Evolutionary conservation across 768 basidiomycete genomes (phyloP).

Genomic region (Psilocybe subaeruginosa): DNA sequence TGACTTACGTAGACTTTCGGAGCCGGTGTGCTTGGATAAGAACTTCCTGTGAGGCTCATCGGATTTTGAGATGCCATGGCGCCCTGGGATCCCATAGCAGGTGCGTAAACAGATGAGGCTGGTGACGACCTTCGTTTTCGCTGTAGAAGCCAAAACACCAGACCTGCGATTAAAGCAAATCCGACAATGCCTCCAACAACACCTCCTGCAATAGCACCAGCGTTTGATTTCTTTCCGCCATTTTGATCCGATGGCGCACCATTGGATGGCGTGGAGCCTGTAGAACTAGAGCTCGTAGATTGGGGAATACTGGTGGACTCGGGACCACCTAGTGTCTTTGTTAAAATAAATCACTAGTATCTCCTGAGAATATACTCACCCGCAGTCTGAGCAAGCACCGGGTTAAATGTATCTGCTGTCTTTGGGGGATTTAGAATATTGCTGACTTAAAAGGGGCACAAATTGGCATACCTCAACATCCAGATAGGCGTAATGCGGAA

Average conservation of each 20-base stretch:
- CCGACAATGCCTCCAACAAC: slow-evolving; percentile 56
- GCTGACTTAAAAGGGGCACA: neutral
- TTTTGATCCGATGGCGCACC: neutral
- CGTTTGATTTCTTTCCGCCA: slow-evolving; percentile 17
- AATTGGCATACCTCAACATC: slow-evolving; percentile 37
- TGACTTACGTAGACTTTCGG: slow-evolving; percentile 43
- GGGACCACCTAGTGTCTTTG: slow-evolving; percentile 26
- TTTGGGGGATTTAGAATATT: slow-evolving; percentile 13
- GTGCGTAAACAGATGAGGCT: slow-evolving; percentile 23
- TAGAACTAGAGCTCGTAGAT: slow-evolving; percentile 20
- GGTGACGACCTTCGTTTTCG: slow-evolving; percentile 21
- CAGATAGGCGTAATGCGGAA: slow-evolving; percentile 55
- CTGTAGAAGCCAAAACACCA: slow-evolving; percentile 30
- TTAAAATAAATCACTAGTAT: neutral
- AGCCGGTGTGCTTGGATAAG: slow-evolving; percentile 25
- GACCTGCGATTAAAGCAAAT: slow-evolving; percentile 42
- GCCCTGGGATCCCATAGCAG: slow-evolving; percentile 11
- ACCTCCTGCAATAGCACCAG: slow-evolving; percentile 61
- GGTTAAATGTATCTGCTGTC: slow-evolving; percentile 35
- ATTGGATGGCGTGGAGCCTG: neutral
- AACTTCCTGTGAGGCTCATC: slow-evolving; percentile 12
- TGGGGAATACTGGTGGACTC: slow-evolving; percentile 36
- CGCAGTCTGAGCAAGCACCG: slow-evolving; percentile 29
- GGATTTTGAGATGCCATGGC: slow-evolving; percentile 19
- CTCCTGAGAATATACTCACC: slow-evolving; percentile 20